A percentile compares a stretch with the other conserved stretches of the same genome.
Conservation (phyloP, 495 filamentous ascomycete genomes). For the Neurospora tetrasperma region DNA sequence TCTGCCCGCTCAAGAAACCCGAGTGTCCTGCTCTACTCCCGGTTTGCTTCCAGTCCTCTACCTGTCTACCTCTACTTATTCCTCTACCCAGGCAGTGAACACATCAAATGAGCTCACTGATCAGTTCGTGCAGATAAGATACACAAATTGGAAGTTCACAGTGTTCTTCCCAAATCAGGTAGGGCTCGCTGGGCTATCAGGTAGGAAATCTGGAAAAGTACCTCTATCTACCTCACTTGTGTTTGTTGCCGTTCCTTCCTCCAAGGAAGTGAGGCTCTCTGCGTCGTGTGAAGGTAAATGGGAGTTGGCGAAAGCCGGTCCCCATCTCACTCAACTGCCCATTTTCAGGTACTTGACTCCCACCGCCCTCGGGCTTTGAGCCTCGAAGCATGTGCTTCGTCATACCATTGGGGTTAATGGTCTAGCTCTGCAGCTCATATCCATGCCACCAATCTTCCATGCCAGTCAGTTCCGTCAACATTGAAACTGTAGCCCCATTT, state of each 20-base stretch:
- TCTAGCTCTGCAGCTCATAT: background rate
- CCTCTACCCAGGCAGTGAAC: background rate
- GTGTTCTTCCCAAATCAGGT: background rate
- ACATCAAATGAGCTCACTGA: background rate
- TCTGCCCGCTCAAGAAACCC: too few relatives aligned
- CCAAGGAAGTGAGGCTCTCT: background rate
- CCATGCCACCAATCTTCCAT: background rate
- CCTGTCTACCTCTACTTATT: background rate
- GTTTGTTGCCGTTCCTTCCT: background rate
- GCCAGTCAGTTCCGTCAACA: background rate
- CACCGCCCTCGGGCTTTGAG: background rate
- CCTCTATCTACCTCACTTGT: background rate
- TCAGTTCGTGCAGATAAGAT: background rate
- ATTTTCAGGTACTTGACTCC: background rate
- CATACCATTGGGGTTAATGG: background rate
- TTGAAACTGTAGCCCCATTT: background rate
- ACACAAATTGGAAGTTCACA: background rate
- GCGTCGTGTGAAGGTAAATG: background rate
- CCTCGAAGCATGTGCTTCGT: background rate
- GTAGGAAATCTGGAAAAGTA: background rate
- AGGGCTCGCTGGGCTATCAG: background rate
- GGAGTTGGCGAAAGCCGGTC: background rate
- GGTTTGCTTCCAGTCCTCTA: background rate
- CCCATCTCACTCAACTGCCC: background rate
- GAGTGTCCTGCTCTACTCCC: too few relatives aligned